Conservation (phyloP, 2,329 filamentous ascomycete genomes). For the Nectriaceae sp. region DNA sequence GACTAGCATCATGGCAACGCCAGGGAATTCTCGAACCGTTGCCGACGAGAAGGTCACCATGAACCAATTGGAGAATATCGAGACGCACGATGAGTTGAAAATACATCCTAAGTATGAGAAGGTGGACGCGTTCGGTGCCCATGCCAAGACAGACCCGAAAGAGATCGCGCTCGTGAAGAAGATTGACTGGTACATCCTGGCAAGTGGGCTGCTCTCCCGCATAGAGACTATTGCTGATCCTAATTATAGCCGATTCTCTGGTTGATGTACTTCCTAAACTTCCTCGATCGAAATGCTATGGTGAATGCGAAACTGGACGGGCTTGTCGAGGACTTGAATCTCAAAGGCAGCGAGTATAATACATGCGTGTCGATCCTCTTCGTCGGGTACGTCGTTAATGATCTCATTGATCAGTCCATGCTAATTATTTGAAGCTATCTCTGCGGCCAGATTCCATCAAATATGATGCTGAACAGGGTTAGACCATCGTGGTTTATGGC, state of each 20-base stretch:
- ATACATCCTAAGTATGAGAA: neutral
- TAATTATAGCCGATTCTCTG: conserved; percentile 35
- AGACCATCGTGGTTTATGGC: conserved; percentile 47
- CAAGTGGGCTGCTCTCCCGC: no score
- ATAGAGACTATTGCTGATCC: no score
- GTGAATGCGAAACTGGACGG: conserved; percentile 57
- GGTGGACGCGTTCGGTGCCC: neutral
- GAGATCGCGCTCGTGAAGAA: neutral
- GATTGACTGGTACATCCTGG: conserved; percentile 1
- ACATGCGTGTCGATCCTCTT: conserved; percentile 39
- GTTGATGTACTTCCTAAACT: conserved; percentile 44
- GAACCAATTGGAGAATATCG: neutral
- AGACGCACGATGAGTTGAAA: neutral
- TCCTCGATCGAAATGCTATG: conserved; percentile 56
- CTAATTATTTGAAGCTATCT: conserved; percentile 19
- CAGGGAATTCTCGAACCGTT: neutral
- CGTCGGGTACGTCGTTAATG: conserved; percentile 34
- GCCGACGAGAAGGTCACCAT: neutral
- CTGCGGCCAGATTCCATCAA: conserved; percentile 39
- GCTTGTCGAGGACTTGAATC: conserved; percentile 51
- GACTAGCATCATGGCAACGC: neutral
- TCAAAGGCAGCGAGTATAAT: conserved; percentile 40
- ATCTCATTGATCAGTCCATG: accelerated
- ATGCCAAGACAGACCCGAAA: conserved; percentile 1
- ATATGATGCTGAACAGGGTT: conserved; percentile 41